A percentile compares a stretch with the other conserved stretches of the same genome.
phyloP scores from a whole-genome alignment of 768 basidiomycete species.

The Kwoniella newhampshirensis region DNA sequence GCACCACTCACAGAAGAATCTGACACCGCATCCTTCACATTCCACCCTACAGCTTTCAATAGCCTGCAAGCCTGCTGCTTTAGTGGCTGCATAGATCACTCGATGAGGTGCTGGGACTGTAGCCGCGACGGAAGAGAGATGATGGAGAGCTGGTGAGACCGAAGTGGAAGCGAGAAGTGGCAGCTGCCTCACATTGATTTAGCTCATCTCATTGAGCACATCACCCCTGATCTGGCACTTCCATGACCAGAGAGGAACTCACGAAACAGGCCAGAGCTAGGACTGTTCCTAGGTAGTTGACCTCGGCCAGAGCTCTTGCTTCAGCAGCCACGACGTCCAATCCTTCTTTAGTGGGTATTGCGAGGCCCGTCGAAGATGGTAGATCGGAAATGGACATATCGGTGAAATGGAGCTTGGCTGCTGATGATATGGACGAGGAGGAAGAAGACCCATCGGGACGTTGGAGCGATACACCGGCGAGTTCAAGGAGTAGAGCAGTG shows the following conservation, averaged over 20 bases:
- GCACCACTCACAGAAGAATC: constrained; percentile 47
- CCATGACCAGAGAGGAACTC: constrained; percentile 15
- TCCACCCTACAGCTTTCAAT: constrained; percentile 45
- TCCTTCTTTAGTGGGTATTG: constrained; percentile 58
- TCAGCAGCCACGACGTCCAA: constrained; percentile 63
- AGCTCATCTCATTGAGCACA: background rate
- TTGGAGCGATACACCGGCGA: constrained; percentile 58
- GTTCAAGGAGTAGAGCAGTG: constrained; percentile 68
- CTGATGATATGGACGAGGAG: too few species aligned
- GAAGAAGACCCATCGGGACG: too few species aligned
- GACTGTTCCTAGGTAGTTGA: constrained; percentile 49
- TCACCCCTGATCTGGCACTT: background rate
- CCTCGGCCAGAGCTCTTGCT: constrained; percentile 40
- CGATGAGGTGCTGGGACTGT: constrained; percentile 83
- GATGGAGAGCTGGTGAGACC: constrained; percentile 67
- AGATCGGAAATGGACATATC: constrained; percentile 1
- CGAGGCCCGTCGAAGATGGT: too few species aligned
- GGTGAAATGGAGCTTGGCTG: background rate
- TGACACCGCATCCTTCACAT: constrained; percentile 47
- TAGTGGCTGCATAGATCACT: constrained; percentile 77
- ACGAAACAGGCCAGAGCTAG: constrained; percentile 48
- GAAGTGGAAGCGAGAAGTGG: constrained; percentile 71
- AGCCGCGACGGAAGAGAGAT: constrained; percentile 75
- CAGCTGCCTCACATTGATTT: constrained; percentile 58
- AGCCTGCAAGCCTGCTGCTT: constrained; percentile 61